Conservation (phyloP, 768 basidiomycete genomes). For the Boletus rubescentipes region DNA sequence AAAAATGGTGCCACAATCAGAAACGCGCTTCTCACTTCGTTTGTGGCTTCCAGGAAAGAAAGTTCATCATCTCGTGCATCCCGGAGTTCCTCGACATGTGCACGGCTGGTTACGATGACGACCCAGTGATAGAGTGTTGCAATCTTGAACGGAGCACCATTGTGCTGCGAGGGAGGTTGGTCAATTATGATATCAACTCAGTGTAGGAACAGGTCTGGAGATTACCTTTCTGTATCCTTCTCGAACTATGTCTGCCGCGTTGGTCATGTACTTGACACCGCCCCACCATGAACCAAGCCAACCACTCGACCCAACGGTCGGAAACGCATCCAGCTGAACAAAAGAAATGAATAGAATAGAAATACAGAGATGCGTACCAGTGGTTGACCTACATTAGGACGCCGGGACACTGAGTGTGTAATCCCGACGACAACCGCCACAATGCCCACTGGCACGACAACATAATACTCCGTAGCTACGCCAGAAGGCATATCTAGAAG, state of each 20-base stretch:
- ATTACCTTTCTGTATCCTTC: constrained; percentile 33
- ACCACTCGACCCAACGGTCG: not conserved
- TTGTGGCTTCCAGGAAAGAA: constrained; percentile 31
- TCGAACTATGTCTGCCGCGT: constrained; percentile 22
- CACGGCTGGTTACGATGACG: constrained; percentile 33
- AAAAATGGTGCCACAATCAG: not conserved
- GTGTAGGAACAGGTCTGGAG: too few relatives aligned
- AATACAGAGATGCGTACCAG: too few relatives aligned
- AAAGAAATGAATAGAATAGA: too few relatives aligned
- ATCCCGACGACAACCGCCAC: too few relatives aligned
- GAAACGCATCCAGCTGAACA: too few relatives aligned
- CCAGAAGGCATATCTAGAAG: too few relatives aligned
- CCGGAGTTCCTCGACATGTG: constrained; percentile 39
- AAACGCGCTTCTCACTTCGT: constrained; percentile 29
- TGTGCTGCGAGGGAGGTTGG: constrained; percentile 23
- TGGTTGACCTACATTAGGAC: too few relatives aligned
- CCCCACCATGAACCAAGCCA: constrained; percentile 30
- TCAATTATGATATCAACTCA: too few relatives aligned
- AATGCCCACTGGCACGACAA: too few relatives aligned
- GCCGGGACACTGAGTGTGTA: too few relatives aligned
- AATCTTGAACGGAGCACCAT: constrained; percentile 31
- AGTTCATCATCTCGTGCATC: constrained; percentile 39
- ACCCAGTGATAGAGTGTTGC: constrained; percentile 34
- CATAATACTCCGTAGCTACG: too few relatives aligned
- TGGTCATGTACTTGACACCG: constrained; percentile 16